phyloP scores from a whole-genome alignment of 2,329 filamentous ascomycete genomes.

The Sporothrix dimorphospora region DNA sequence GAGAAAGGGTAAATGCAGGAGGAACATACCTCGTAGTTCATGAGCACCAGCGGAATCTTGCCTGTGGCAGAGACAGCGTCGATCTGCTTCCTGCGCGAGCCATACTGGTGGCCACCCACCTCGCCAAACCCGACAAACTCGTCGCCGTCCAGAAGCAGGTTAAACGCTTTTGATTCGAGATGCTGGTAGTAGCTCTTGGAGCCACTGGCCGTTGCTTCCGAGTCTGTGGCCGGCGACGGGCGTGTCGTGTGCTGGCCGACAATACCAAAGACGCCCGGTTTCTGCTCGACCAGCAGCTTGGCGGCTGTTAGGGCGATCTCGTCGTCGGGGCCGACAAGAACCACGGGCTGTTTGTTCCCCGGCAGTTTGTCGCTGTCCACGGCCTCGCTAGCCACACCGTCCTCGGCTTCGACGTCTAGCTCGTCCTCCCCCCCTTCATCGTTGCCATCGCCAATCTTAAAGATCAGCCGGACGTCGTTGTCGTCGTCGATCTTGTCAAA shows the following conservation, averaged over 20 bases:
- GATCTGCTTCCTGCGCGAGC: constrained; percentile 58
- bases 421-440: constrained; percentile 64
- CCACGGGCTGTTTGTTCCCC: constrained; percentile 57
- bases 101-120: constrained; percentile 55
- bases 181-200: constrained; percentile 45
- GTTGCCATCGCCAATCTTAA: constrained; percentile 70
- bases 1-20: constrained; percentile 3
- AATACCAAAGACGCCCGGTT: constrained; percentile 66
- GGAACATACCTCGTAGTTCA: constrained; percentile 55
- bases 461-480: constrained; percentile 66
- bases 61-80: constrained; percentile 55
- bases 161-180: constrained; percentile 59
- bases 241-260: constrained; percentile 61
- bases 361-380: constrained; percentile 44
- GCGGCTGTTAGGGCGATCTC: constrained; percentile 67
- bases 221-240: constrained; percentile 45
- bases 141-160: constrained; percentile 62
- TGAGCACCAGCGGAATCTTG: constrained; percentile 62
- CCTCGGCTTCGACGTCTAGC: constrained; percentile 26
- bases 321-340: constrained; percentile 68
- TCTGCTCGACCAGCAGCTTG: constrained; percentile 63
- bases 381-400: constrained; percentile 29
- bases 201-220: neutral
- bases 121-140: constrained; percentile 61
- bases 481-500: constrained; percentile 90